Evolutionary conservation across 176 grass and related monocot species (phyloP).

Genomic region (Rhynchospora breviuscula): DNA sequence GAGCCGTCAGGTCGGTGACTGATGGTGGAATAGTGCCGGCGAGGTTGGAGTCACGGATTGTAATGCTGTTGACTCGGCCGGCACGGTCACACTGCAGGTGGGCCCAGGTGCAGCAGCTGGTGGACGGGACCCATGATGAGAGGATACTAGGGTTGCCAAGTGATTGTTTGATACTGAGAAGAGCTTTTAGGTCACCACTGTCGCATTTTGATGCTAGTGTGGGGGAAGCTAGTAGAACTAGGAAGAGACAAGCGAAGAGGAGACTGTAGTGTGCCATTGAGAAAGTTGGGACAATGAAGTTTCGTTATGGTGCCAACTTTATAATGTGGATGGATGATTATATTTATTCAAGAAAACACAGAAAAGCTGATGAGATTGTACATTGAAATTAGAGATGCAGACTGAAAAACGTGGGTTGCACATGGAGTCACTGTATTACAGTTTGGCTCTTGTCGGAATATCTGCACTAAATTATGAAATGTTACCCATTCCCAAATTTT

Average conservation of each 20-base stretch:
- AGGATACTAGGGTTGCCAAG: slow-evolving; percentile 53
- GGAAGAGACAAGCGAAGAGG: slow-evolving; percentile 9
- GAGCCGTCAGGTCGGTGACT: slow-evolving; percentile 44
- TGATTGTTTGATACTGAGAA: slow-evolving; percentile 45
- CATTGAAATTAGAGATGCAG: background rate
- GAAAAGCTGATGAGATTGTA: background rate
- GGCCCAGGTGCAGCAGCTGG: slow-evolving; percentile 60
- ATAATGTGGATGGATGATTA: slow-evolving; percentile 12
- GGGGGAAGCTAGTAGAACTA: slow-evolving; percentile 15
- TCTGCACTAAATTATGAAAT: background rate
- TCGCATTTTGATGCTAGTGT: slow-evolving; percentile 15
- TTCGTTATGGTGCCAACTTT: background rate
- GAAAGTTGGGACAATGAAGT: background rate
- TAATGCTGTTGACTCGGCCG: slow-evolving; percentile 30
- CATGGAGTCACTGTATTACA: background rate
- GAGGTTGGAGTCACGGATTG: slow-evolving; percentile 28
- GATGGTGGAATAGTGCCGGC: slow-evolving; percentile 36
- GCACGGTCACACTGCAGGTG: slow-evolving; percentile 31
- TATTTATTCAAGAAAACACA: background rate
- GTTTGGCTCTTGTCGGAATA: slow-evolving; percentile 6
- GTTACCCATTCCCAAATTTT: background rate
- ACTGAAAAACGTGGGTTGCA: background rate
- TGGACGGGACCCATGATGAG: slow-evolving; percentile 41
- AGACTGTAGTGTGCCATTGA: slow-evolving; percentile 5
- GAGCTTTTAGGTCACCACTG: slow-evolving; percentile 29